A percentile compares a stretch with the other conserved stretches of the same genome.
Conservation (phyloP, 2,329 filamentous ascomycete genomes). For the Claviceps sp. region DNA sequence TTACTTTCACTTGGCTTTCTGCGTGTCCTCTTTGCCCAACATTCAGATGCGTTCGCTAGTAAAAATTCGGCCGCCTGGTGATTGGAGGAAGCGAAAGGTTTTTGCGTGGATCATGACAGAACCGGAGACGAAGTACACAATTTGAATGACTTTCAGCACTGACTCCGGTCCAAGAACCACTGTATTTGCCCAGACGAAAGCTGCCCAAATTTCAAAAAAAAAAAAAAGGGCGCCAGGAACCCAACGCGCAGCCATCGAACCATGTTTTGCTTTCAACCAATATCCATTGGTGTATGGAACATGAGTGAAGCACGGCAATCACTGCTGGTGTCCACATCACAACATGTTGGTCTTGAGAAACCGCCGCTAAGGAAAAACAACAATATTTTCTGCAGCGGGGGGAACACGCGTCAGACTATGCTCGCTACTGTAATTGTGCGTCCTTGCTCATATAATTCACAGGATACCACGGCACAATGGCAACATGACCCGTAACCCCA, state of each 20-base stretch:
- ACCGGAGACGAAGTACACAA: no score
- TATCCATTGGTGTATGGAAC: conserved; percentile 1
- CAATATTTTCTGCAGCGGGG: conserved; percentile 12
- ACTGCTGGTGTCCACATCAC: conserved; percentile 16
- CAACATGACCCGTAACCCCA: not conserved
- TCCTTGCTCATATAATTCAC: conserved; percentile 4
- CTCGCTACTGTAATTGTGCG: conserved; percentile 20
- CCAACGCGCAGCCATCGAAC: not conserved
- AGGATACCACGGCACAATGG: not conserved
- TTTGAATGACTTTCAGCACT: no score
- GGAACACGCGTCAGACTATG: conserved; percentile 19
- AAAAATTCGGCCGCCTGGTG: not conserved
- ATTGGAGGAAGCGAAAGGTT: not conserved
- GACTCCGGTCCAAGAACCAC: no score
- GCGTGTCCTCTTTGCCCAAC: no score
- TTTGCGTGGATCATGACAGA: no score
- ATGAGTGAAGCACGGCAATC: conserved; percentile 6
- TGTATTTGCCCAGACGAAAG: no score
- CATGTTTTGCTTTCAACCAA: conserved; percentile 1
- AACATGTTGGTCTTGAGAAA: conserved; percentile 14
- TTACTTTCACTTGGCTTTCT: no score
- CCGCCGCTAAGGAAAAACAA: conserved; percentile 16
- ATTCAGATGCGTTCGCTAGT: not conserved
- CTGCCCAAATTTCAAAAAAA: no score
- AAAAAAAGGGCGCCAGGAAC: no score